Evolutionary conservation across 768 basidiomycete species (phyloP), one percentile per base, ranked within the genome.

Genomic region (Coprinopsis cinerea): DNA sequence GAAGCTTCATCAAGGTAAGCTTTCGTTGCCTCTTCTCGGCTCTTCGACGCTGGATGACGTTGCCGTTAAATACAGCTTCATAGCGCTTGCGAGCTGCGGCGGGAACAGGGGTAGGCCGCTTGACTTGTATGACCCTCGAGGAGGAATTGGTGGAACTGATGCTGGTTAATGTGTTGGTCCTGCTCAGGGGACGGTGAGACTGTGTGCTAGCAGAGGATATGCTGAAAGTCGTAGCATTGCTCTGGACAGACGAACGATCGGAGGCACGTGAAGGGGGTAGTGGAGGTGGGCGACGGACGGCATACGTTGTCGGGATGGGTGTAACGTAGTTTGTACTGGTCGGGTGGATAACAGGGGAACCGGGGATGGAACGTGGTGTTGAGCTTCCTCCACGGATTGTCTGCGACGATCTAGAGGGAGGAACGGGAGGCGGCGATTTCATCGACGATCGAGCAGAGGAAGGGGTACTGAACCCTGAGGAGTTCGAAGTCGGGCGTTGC

Each of bases 91-190:
- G 76, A 11, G 82, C 83, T 2, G 78, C 70, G 5, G 77, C 64
- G 1, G 88, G 88, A 2, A 88, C 73, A 2, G 87, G 88, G 0
- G 86, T 79, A 0, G 81, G 78, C 2, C 86, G 78, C 32, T 71
- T 57, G 51, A 67, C 53, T 57, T 70, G 68, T 24, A 60, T 52
- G 44, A 32, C 53, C 23, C 40, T 39, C 25, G 52, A 41, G 36
- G 55, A 45, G 39, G 39, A 53, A 25, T 48, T 49, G 49, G 46
- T 51, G 51, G 50, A 49, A 51, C 51, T 54, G 55, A 25, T 48
- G 52, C 36, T 48, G 24, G 45, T 54, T 23, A 47, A 17, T 52
- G 53, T 48, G 45, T 57, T 44, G 39, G 45, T 18, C 52, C 57
- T 27, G 46, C 47, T 11, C 35, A 50, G 35, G 45, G 53, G 41